Conservation (phyloP, 768 basidiomycete species). For the Russula lepida region DNA sequence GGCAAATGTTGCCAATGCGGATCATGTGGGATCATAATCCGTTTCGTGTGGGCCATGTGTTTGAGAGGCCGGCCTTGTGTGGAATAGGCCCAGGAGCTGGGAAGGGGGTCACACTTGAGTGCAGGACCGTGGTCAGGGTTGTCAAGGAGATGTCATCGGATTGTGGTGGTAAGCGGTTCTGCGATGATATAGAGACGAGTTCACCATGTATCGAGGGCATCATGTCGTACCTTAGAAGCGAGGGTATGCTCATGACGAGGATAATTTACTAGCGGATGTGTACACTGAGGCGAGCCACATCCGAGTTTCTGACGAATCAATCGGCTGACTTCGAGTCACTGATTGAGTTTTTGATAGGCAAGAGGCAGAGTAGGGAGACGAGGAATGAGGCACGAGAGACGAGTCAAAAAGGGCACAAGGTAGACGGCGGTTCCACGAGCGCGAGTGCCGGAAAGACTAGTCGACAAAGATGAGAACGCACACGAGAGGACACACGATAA, state of each 20-base stretch:
- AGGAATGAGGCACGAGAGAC: too few relatives aligned
- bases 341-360: too few relatives aligned
- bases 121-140: not conserved
- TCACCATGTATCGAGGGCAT: constrained; percentile 7
- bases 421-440: too few relatives aligned
- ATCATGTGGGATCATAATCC: constrained; percentile 9
- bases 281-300: constrained; percentile 2
- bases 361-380: too few relatives aligned
- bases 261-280: constrained; percentile 2
- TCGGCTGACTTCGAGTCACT: too few relatives aligned
- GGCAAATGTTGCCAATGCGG: not conserved
- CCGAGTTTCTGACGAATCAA: too few relatives aligned
- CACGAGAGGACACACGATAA: too few relatives aligned
- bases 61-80: not conserved
- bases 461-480: too few relatives aligned
- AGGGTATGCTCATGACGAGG: constrained; percentile 4
- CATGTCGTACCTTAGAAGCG: not conserved
- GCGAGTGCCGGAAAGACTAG: too few relatives aligned
- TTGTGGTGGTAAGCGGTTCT: not conserved
- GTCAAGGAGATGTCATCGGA: not conserved
- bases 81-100: not conserved
- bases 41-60: not conserved
- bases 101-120: not conserved
- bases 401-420: too few relatives aligned
- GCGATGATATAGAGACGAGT: not conserved